Base-by-base conservation (phyloP, 257 asterid genomes). In the Echium plantagineum region DNA sequence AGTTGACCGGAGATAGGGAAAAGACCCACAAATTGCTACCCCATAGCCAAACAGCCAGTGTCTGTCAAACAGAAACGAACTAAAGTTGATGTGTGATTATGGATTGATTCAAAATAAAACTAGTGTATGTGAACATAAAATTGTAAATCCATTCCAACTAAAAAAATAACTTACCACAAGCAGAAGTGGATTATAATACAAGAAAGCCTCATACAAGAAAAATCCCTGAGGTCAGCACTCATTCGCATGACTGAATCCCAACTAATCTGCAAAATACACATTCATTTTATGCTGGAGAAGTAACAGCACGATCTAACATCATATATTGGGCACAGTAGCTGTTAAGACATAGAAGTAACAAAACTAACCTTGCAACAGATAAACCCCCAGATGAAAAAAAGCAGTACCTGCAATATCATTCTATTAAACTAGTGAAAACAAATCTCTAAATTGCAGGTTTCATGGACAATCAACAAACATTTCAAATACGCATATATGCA, bases 161-260 rank as follows among this genome's bases (percentile, higher is more conserved):
- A 63, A 48, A 63, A 71, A 61, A 67, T 57, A 69, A 83, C 99
- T 84, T 59, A 94, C 99, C 96, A 85, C 90, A 58, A 94, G 96
- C 51, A 93, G 94, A 67, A 86, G 93, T 55, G 97, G 99, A 75
- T 94, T 94, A 66, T 89, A 94, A 79, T 94, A 94, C 84, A 94
- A 81, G 79, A 94, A 94, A 56, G 93, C 99, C 86, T 94, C 99
- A 17, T 94, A 94, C 35, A 89, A 68, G 80, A 94, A 94, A 94
- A 80, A 74, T 94, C 96, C 57, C 88, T 85, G 68, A 85, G 81
- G 82, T 86, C 95, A 64, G 66, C 85, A 62, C 96, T 85, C 99
- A 94, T 94, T 85, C 97, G 82, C 97, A 89, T 86, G 66, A 94
- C 99, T 52, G 99, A 87, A 76, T 89, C 95, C 99, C 97, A 86